Evolutionary conservation across 1,284 basidiomycete genomes (phyloP), one percentile per base, ranked within the genome.

Genomic region (Bondarzewia mesenterica): DNA sequence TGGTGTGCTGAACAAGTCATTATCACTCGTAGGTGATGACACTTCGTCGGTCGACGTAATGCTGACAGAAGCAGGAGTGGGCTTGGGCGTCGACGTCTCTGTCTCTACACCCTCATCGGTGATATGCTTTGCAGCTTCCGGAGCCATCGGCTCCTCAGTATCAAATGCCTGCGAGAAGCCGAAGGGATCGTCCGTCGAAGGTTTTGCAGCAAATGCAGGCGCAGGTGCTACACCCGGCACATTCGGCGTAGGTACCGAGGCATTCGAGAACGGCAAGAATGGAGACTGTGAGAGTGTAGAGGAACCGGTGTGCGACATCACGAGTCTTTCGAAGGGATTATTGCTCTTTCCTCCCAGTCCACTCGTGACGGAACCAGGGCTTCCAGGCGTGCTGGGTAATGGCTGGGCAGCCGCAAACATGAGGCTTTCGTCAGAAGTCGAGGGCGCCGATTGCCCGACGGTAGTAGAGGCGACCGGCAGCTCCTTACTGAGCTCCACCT

Each of bases 241-340:
- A n/a, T 63, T 57, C 8, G 64, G 60, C 20, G 58, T 63, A 50
- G 58, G 58, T 10, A 49, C 53, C 4, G 58, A 59, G n/a, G 69
- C 54, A 46, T 70, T 66, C 26, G 70, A 63, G 55, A 82, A 74
- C 3, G 78, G 67, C 48, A 73, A 60, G 60, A 82, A 83, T 2
- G 75, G 72, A 1, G 78, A 83, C 54, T 77, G 71, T 2, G 80
- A 72, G 38, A 75, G 74, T 39, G 70, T 71, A 1, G 71, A 63
- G 26, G 69, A 58, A 8, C 71, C 72, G 23, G 72, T 65, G 42
- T 26, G 44, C 1, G 70, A 62, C 64, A 72, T 70, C 1, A 71
- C 71, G 43, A 94, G 67, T 37, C 88, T 73, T 54, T 93, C 94
- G 61, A 99, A 99, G 0, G 95, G 95, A 63, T 99, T 99, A 59